These are phyloP conservation scores for Hemisphaericaspora subhashii DNA, from an alignment of 1,139 yeast genomes.

Conservation along the genomic window DNA sequence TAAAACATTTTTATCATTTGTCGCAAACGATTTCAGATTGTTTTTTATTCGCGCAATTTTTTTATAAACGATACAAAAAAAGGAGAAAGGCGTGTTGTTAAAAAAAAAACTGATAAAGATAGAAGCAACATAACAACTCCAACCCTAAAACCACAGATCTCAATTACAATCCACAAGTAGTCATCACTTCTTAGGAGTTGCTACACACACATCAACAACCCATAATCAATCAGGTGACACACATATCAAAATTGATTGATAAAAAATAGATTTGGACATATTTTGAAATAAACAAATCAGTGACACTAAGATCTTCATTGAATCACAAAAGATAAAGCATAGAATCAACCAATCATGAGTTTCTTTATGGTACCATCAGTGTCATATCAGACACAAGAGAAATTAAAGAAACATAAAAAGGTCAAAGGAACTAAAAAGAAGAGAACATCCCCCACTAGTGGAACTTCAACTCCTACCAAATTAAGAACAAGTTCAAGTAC, in stretches of 20 bases:
- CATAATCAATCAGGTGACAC: too few species aligned
- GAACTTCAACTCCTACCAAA: background rate
- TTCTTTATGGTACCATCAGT: constrained; percentile 33
- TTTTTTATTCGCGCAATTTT: constrained; percentile 16
- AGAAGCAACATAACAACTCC: too few species aligned
- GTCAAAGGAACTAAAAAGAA: constrained; percentile 11
- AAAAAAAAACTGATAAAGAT: constrained; percentile 19
- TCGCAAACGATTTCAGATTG: background rate
- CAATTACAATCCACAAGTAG: too few species aligned
- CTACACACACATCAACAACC: too few species aligned
- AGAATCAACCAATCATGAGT: constrained; percentile 22
- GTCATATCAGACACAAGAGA: constrained; percentile 35
- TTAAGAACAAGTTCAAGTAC: background rate
- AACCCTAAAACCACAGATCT: too few species aligned
- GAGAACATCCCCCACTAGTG: constrained; percentile 3
- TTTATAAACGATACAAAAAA: background rate
- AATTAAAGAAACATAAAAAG: constrained; percentile 21
- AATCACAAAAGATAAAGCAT: background rate
- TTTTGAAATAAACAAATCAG: background rate
- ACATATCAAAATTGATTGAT: too few species aligned
- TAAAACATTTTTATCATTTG: background rate
- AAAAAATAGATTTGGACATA: constrained; percentile 11
- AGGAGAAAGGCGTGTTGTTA: background rate
- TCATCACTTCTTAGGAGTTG: too few species aligned
- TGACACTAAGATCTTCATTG: background rate